Percentiles rank a stretch among this genome's conserved stretches.
Evolutionary conservation across 257 asterid species (phyloP).

Genomic region (Phtheirospermum japonicum): DNA sequence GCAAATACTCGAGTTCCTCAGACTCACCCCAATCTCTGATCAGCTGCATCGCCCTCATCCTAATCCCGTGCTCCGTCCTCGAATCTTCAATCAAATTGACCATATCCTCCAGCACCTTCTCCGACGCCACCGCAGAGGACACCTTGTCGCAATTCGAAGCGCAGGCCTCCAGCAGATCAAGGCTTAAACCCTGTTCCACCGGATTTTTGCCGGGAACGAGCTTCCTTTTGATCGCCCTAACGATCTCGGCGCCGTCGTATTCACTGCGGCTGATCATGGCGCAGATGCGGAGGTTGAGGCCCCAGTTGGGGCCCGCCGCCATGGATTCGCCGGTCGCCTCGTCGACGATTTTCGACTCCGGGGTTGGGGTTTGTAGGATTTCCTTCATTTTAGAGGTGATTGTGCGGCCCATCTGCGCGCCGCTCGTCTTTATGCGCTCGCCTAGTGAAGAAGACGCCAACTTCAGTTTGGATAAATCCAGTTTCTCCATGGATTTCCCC

Average conservation of each 20-base stretch:
- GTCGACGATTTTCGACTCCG: conserved; percentile 67
- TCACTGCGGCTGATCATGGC: conserved; percentile 57
- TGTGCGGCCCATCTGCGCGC: not conserved
- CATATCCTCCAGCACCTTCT: conserved; percentile 90
- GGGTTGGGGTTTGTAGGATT: conserved; percentile 59
- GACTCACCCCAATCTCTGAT: conserved; percentile 13
- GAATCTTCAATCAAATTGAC: conserved; percentile 69
- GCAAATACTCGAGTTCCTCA: not conserved
- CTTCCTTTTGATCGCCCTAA: conserved; percentile 59
- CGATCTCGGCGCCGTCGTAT: conserved; percentile 60
- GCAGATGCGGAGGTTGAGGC: conserved; percentile 70
- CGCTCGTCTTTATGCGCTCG: too few relatives aligned
- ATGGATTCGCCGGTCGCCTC: conserved; percentile 66
- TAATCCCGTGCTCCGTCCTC: conserved; percentile 5
- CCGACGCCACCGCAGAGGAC: conserved; percentile 88
- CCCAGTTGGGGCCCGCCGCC: conserved; percentile 62
- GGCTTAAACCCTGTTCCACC: conserved; percentile 39
- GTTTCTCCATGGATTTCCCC: not conserved
- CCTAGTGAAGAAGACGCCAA: too few relatives aligned
- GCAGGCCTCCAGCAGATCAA: conserved; percentile 56
- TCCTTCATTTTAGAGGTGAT: conserved; percentile 66
- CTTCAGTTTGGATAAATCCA: too few relatives aligned
- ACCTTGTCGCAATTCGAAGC: conserved; percentile 75
- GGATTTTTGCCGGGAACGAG: conserved; percentile 43
- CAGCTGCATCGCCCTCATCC: conserved; percentile 15